These are phyloP conservation scores for Trametes coccinea DNA, from an alignment of 768 basidiomycete genomes.

Conservation along the genomic window DNA sequence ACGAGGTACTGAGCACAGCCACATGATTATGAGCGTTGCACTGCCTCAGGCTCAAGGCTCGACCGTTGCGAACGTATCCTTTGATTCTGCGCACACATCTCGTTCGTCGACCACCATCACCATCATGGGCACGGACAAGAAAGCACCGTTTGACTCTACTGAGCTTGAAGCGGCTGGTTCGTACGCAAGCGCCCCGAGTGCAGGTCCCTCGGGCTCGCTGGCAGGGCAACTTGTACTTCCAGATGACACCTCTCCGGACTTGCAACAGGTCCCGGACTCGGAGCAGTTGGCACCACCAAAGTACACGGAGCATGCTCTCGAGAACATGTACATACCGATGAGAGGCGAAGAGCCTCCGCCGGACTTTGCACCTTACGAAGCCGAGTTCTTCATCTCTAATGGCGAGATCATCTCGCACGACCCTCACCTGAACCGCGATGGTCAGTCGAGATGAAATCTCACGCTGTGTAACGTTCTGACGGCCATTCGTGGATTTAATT, in stretches of 20 bases:
- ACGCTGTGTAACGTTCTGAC: background rate
- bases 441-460: constrained; percentile 34
- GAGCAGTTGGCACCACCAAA: background rate
- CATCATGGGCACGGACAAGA: constrained; percentile 7
- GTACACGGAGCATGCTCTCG: constrained; percentile 17
- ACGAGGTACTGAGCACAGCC: background rate
- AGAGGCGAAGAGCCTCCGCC: constrained; percentile 54
- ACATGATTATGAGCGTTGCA: background rate
- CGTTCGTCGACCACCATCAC: background rate
- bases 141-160: background rate
- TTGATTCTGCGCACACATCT: background rate
- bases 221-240: background rate
- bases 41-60: background rate
- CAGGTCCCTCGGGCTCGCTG: background rate
- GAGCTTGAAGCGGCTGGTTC: background rate
- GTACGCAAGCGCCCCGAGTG: background rate
- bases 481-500: background rate
- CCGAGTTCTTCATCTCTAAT: constrained; percentile 52
- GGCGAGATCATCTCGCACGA: constrained; percentile 68
- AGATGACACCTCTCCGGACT: background rate
- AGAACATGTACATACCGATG: constrained; percentile 25
- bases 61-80: background rate
- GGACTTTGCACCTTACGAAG: constrained; percentile 60
- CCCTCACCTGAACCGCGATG: constrained; percentile 64
- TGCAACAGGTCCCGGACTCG: background rate